phyloP scores from a whole-genome alignment of 2,329 filamentous ascomycete species.

The Ophiocordyceps sinensis region DNA sequence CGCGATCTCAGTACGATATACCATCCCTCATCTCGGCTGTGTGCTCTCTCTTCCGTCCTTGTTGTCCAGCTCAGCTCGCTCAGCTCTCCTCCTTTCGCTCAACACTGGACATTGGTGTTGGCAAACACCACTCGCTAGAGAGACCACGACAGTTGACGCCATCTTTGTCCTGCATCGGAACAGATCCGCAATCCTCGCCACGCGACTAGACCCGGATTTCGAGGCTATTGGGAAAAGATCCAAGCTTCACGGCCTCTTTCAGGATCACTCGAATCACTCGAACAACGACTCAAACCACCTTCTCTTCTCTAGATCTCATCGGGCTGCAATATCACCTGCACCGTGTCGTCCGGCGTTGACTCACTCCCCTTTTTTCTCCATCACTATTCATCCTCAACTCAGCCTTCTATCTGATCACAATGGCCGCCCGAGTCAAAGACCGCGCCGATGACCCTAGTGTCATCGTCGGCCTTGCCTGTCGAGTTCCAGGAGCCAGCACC shows the following conservation, averaged over 20 bases:
- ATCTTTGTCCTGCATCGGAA: too few relatives aligned
- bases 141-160: not conserved
- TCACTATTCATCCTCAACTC: not conserved
- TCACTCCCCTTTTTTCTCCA: not conserved
- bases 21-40: not conserved
- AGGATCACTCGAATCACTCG: too few relatives aligned
- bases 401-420: conserved; percentile 3
- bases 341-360: too few relatives aligned
- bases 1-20: not conserved
- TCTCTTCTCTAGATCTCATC: too few relatives aligned
- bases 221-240: too few relatives aligned
- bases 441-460: conserved; percentile 14
- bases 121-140: not conserved
- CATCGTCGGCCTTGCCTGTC: conserved; percentile 17
- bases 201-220: too few relatives aligned
- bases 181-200: too few relatives aligned
- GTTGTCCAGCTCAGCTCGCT: not conserved
- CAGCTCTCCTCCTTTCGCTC: not conserved
- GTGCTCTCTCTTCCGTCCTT: not conserved
- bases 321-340: too few relatives aligned
- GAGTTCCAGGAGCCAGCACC: conserved; percentile 13
- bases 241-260: too few relatives aligned
- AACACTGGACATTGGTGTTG: not conserved
- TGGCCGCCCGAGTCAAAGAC: conserved; percentile 3
- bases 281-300: too few relatives aligned